Evolutionary conservation across 1,284 basidiomycete genomes (phyloP).

Genomic region (Ceratobasidium theobromae): DNA sequence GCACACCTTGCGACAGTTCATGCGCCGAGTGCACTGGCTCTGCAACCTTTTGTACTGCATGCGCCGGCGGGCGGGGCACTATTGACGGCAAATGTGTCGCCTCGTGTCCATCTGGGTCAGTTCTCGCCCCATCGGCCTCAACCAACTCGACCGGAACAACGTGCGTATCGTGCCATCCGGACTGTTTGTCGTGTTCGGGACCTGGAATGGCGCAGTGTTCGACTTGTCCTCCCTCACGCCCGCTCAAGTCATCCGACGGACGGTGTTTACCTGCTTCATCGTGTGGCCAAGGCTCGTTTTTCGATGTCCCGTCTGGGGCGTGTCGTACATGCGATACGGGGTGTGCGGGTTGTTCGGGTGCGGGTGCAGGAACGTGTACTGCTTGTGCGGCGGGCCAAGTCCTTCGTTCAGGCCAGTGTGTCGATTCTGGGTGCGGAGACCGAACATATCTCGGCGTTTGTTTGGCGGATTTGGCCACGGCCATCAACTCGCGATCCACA

Average conservation of each 20-base stretch:
- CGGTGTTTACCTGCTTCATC: conserved; percentile 64
- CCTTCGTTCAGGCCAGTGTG: conserved; percentile 64
- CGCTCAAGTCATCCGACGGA: conserved; percentile 64
- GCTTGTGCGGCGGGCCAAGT: conserved; percentile 66
- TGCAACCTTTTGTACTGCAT: conserved; percentile 69
- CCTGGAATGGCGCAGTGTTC: conserved; percentile 72
- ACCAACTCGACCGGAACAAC: conserved; percentile 43
- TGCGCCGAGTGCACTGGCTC: conserved; percentile 55
- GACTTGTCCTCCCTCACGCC: conserved; percentile 63
- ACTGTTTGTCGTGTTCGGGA: conserved; percentile 75
- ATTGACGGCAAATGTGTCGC: conserved; percentile 69
- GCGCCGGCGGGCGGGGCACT: conserved; percentile 62
- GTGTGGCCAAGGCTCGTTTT: conserved; percentile 69
- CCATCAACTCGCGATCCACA: background rate
- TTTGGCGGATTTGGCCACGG: conserved; percentile 63
- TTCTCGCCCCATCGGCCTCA: conserved; percentile 50
- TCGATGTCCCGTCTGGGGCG: conserved; percentile 60
- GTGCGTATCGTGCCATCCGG: conserved; percentile 74
- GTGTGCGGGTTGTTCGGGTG: conserved; percentile 71
- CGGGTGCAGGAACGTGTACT: conserved; percentile 66
- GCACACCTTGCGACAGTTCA: conserved; percentile 39
- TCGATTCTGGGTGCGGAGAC: conserved; percentile 58
- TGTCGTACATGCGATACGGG: conserved; percentile 71
- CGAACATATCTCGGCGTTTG: conserved; percentile 63
- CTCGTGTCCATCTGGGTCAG: conserved; percentile 69